These are phyloP conservation scores for Magnusiomyces ingens DNA, from an alignment of 1,139 yeast genomes.

Conservation along the genomic window DNA sequence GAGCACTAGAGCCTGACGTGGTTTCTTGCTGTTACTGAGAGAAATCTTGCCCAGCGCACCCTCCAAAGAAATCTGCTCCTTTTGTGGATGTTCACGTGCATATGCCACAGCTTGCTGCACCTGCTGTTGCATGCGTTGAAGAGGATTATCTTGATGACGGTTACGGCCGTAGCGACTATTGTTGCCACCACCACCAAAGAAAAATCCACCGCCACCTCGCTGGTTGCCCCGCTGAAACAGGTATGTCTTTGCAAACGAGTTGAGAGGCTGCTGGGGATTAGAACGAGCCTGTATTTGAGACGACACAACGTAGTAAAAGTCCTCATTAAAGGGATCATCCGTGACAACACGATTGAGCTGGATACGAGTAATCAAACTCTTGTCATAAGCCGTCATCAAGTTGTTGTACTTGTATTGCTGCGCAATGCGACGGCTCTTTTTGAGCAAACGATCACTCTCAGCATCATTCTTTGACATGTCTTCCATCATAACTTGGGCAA, in stretches of 20 bases:
- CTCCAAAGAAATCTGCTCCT: constrained; percentile 63
- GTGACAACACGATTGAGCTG: constrained; percentile 94
- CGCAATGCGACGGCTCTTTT: constrained; percentile 72
- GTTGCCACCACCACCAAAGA: constrained; percentile 44
- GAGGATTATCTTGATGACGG: constrained; percentile 68
- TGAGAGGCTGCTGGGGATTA: constrained; percentile 41
- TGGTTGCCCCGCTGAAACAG: constrained; percentile 79
- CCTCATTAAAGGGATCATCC: constrained; percentile 96
- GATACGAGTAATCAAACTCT: constrained; percentile 88
- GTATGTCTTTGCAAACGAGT: constrained; percentile 88
- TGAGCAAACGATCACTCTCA: constrained; percentile 40
- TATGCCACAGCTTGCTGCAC: constrained; percentile 95
- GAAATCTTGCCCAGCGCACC: constrained; percentile 91
- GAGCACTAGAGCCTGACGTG: constrained; percentile 79
- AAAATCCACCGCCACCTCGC: constrained; percentile 40
- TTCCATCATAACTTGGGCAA: constrained; percentile 31
- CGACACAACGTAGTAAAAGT: constrained; percentile 90
- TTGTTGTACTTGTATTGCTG: constrained; percentile 81
- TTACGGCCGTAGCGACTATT: constrained; percentile 45
- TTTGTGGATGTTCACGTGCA: constrained; percentile 83
- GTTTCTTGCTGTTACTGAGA: constrained; percentile 74
- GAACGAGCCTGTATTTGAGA: constrained; percentile 69
- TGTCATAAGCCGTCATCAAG: constrained; percentile 94
- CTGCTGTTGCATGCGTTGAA: constrained; percentile 97
- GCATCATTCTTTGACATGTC: constrained; percentile 26